Percentiles rank a stretch among this genome's conserved stretches.
These are phyloP conservation scores for Hypoxylon sp. DNA, from an alignment of 2,329 filamentous ascomycete genomes.

Conservation along the genomic window DNA sequence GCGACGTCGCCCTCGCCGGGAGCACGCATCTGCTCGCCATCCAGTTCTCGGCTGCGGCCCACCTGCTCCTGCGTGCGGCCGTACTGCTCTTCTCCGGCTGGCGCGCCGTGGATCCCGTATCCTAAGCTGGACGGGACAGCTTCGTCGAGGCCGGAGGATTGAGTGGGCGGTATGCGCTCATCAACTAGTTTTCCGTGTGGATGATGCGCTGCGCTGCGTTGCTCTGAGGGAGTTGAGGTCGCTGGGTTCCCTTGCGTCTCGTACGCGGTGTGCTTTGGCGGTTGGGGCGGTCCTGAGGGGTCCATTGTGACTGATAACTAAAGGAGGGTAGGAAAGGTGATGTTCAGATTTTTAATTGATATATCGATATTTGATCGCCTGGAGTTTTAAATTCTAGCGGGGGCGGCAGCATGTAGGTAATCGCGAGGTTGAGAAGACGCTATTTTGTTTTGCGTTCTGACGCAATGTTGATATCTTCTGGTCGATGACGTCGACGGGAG, in stretches of 20 bases:
- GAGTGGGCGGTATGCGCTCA: conserved; percentile 42
- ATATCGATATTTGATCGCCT: not conserved
- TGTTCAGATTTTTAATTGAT: not conserved
- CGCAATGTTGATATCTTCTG: conserved; percentile 29
- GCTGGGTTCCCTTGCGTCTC: conserved; percentile 48
- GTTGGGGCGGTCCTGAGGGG: conserved; percentile 50
- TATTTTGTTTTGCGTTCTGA: conserved; percentile 19
- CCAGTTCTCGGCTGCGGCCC: conserved; percentile 48
- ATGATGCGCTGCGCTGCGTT: conserved; percentile 40
- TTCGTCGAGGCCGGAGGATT: conserved; percentile 38
- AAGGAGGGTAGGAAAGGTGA: not conserved
- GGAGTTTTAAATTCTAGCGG: not conserved
- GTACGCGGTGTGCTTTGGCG: conserved; percentile 49
- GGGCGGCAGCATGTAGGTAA: not conserved
- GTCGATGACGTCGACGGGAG: conserved; percentile 40
- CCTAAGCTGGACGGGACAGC: conserved; percentile 51
- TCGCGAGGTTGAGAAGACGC: not conserved
- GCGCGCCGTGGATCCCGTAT: conserved; percentile 48
- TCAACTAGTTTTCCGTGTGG: conserved; percentile 32
- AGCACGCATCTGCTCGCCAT: conserved; percentile 52
- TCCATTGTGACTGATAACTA: conserved; percentile 45
- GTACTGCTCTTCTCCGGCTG: conserved; percentile 46
- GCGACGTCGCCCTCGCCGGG: conserved; percentile 52
- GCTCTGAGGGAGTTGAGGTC: conserved; percentile 49
- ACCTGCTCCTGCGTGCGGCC: conserved; percentile 45